Evolutionary conservation across 2,329 filamentous ascomycete genomes (phyloP).

Genomic region (Elsinoe australis): DNA sequence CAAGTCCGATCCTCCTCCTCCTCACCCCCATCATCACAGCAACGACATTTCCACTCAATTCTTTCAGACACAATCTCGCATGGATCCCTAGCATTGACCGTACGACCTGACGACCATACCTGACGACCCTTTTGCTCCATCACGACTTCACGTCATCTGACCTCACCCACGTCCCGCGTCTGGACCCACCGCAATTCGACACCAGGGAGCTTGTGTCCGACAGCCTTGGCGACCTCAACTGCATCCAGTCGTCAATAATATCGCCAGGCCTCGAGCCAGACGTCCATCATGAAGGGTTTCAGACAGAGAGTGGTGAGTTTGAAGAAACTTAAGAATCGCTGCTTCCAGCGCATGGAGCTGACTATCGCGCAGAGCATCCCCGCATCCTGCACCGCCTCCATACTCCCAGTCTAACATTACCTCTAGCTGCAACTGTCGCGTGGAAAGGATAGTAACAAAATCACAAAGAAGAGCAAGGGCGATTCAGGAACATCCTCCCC

Average conservation of each 20-base stretch:
- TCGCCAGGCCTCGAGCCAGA: not conserved
- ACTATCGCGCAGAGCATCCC: slow-evolving; percentile 14
- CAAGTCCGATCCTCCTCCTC: slow-evolving; percentile 12
- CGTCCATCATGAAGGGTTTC: slow-evolving; percentile 76
- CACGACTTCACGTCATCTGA: not conserved
- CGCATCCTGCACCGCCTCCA: slow-evolving; percentile 23
- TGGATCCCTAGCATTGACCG: slow-evolving; percentile 13
- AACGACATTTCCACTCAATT: not conserved
- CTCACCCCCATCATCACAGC: slow-evolving; percentile 15
- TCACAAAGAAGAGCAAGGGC: slow-evolving; percentile 53
- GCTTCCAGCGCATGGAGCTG: slow-evolving; percentile 18
- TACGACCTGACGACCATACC: slow-evolving; percentile 12
- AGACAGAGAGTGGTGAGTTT: slow-evolving; percentile 88
- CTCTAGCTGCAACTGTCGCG: slow-evolving; percentile 19
- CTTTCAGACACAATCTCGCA: not conserved
- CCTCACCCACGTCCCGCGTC: slow-evolving; percentile 1
- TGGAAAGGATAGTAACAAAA: slow-evolving; percentile 66
- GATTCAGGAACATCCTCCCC: slow-evolving; percentile 70
- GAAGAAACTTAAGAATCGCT: slow-evolving; percentile 5
- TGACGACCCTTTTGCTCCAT: slow-evolving; percentile 8
- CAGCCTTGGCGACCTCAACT: slow-evolving; percentile 5
- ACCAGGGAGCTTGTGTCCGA: slow-evolving; percentile 12
- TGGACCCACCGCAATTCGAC: slow-evolving; percentile 14
- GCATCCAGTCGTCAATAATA: slow-evolving; percentile 9
- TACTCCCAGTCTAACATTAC: slow-evolving; percentile 21